These are phyloP conservation scores for Tetradesmus lagerheimii DNA, from an alignment of 139 green algal species.

Conservation along the genomic window DNA sequence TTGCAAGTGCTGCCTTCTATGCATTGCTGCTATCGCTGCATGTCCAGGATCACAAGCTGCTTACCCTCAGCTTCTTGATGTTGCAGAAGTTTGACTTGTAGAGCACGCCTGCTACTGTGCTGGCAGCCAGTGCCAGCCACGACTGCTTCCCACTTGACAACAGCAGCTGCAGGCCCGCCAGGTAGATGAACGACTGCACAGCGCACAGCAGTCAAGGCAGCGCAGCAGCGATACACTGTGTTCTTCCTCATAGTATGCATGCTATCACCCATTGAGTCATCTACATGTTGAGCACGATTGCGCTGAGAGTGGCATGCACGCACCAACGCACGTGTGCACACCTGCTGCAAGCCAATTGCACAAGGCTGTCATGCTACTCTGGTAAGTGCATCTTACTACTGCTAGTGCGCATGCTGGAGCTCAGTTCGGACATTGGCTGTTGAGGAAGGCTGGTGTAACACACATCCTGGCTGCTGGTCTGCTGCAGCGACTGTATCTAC, in stretches of 20 bases:
- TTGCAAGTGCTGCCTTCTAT: neutral
- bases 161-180: conserved; percentile 76
- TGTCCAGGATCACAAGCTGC: neutral
- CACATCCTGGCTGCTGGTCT: neutral
- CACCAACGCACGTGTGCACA: neutral
- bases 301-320: neutral
- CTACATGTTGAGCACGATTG: no score
- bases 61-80: conserved; percentile 56
- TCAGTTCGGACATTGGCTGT: neutral
- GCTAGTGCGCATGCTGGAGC: neutral
- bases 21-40: neutral
- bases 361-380: neutral
- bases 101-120: conserved; percentile 63
- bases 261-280: no score
- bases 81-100: conserved; percentile 70
- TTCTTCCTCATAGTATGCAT: no score
- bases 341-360: neutral
- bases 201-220: neutral
- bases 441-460: neutral
- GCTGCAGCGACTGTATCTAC: neutral
- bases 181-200: conserved; percentile 70
- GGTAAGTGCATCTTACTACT: neutral
- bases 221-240: neutral
- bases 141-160: conserved; percentile 51
- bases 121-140: conserved; percentile 46